Percentiles rank a stretch among this genome's conserved stretches.
Evolutionary conservation across 208 protist genomes (phyloP).

Genomic region (Trypanosoma lewisi): DNA sequence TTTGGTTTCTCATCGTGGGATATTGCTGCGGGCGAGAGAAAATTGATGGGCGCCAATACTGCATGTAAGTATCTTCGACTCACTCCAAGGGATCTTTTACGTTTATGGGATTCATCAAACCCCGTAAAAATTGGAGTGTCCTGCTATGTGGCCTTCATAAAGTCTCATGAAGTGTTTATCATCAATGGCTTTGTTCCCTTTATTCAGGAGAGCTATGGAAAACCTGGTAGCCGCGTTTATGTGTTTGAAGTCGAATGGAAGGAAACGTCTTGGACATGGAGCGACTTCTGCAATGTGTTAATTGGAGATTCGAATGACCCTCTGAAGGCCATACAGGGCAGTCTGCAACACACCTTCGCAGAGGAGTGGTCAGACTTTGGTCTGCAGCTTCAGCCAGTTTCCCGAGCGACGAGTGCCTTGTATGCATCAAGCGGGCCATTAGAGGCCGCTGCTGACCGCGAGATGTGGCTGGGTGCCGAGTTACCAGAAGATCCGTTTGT

Average conservation of each 20-base stretch:
- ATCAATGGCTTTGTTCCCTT: slow-evolving; percentile 77
- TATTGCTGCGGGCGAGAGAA: slow-evolving; percentile 17
- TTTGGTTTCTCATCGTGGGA: slow-evolving; percentile 36
- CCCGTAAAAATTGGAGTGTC: slow-evolving; percentile 34
- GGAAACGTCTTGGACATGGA: slow-evolving; percentile 45
- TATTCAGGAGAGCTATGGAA: slow-evolving; percentile 41
- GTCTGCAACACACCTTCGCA: slow-evolving; percentile 44
- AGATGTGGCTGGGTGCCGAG: slow-evolving; percentile 44
- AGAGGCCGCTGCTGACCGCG: slow-evolving; percentile 59
- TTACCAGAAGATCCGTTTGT: slow-evolving; percentile 33
- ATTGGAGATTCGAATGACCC: slow-evolving; percentile 45
- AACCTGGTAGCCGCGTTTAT: slow-evolving; percentile 31
- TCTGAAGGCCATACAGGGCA: slow-evolving; percentile 28
- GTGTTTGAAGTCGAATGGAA: slow-evolving; percentile 52
- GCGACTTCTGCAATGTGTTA: slow-evolving; percentile 36
- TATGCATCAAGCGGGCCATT: slow-evolving; percentile 54
- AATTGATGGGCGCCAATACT: slow-evolving; percentile 38
- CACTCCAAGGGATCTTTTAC: slow-evolving; percentile 35
- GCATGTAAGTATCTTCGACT: slow-evolving; percentile 34
- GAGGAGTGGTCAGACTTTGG: slow-evolving; percentile 52
- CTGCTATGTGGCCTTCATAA: slow-evolving; percentile 50
- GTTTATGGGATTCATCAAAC: slow-evolving; percentile 30
- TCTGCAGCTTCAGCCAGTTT: slow-evolving; percentile 32
- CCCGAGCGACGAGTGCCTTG: slow-evolving; percentile 37
- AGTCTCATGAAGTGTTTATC: slow-evolving; percentile 42